A percentile compares a stretch with the other conserved stretches of the same genome.
phyloP scores from a whole-genome alignment of 305 asterid genomes.

The Stenogyne calaminthoides region DNA sequence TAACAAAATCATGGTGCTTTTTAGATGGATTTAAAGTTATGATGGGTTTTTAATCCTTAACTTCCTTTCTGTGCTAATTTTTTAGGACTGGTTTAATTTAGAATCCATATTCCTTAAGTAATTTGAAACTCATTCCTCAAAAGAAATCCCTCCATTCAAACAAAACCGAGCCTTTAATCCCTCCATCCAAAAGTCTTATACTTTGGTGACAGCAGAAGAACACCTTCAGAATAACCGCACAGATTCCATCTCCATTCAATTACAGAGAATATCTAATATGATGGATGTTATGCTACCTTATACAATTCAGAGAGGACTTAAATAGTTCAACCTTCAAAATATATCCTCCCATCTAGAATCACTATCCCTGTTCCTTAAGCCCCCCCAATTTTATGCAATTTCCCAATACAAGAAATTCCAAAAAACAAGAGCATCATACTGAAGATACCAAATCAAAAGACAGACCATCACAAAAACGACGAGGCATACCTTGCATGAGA shows the following conservation, averaged over 20 bases:
- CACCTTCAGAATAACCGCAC: neutral
- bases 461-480: conserved; percentile 16
- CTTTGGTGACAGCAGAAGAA: neutral
- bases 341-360: neutral
- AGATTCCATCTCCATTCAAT: conserved; percentile 7
- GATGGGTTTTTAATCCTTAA: neutral
- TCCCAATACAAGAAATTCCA: conserved; percentile 11
- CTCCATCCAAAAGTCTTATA: neutral
- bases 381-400: conserved; percentile 12
- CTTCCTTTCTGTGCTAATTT: neutral
- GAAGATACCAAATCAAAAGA: neutral
- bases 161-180: too few species aligned
- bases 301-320: neutral
- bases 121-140: neutral
- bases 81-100: neutral
- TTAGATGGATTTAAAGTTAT: neutral
- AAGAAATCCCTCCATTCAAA: neutral
- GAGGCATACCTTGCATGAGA: conserved; percentile 88
- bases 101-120: neutral
- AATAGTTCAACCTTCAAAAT: neutral
- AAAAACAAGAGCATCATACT: neutral
- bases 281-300: neutral
- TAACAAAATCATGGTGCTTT: neutral
- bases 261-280: neutral
- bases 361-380: neutral